These are phyloP conservation scores for Penicillium paxilli DNA, from an alignment of 495 filamentous ascomycete genomes.

Conservation along the genomic window DNA sequence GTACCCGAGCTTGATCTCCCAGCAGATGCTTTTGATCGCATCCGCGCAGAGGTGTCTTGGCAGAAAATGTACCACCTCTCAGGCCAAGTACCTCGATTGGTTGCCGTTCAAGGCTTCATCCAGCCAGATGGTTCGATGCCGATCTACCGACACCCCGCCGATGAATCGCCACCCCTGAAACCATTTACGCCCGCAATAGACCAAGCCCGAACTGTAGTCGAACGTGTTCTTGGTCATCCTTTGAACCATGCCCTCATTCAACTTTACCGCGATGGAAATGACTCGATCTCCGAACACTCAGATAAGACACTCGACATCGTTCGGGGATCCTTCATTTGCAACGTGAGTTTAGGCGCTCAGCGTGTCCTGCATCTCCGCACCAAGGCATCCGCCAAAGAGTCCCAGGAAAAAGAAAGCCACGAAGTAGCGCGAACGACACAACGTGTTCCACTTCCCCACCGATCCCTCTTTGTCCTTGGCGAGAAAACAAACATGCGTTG, in stretches of 20 bases:
- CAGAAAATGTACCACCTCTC: slow-evolving; percentile 90
- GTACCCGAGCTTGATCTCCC: slow-evolving; percentile 63
- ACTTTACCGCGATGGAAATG: slow-evolving; percentile 85
- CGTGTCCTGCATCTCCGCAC: slow-evolving; percentile 87
- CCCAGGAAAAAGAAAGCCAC: slow-evolving; percentile 3
- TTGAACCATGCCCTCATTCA: slow-evolving; percentile 95
- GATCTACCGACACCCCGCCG: slow-evolving; percentile 90
- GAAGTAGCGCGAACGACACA: slow-evolving; percentile 52
- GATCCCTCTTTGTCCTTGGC: slow-evolving; percentile 83
- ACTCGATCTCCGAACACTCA: slow-evolving; percentile 94
- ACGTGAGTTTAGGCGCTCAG: slow-evolving; percentile 89
- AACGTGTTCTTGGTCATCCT: slow-evolving; percentile 71
- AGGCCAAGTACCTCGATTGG: slow-evolving; percentile 90
- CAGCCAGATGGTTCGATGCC: slow-evolving; percentile 75
- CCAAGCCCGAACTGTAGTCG: slow-evolving; percentile 63
- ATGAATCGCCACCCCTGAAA: slow-evolving; percentile 79
- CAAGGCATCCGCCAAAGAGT: slow-evolving; percentile 56
- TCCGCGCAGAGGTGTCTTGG: slow-evolving; percentile 80
- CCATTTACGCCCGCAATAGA: slow-evolving; percentile 73
- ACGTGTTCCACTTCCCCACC: slow-evolving; percentile 78
- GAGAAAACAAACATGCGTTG: slow-evolving; percentile 78
- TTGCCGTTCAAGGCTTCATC: slow-evolving; percentile 81
- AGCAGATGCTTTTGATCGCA: slow-evolving; percentile 64
- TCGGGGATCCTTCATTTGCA: slow-evolving; percentile 78
- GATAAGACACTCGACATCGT: slow-evolving; percentile 96